Evolutionary conservation across 176 grass and related monocot genomes (phyloP).

Genomic region (Triticum timopheevii): DNA sequence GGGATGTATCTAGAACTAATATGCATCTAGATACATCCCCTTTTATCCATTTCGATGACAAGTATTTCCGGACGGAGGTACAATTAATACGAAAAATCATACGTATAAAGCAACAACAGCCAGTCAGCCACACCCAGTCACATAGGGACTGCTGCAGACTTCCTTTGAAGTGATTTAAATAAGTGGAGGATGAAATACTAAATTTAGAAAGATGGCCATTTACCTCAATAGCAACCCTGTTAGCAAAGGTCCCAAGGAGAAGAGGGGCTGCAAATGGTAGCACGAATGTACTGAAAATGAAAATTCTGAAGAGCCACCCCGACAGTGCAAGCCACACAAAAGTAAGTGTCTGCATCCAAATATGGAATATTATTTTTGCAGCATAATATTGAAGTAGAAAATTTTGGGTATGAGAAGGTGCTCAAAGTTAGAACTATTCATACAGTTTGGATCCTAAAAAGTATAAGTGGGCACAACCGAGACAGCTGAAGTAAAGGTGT

Average conservation of each 20-base stretch:
- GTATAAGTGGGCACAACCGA: not conserved
- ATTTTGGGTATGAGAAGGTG: not conserved
- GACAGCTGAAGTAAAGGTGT: not conserved
- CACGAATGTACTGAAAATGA: constrained; percentile 75
- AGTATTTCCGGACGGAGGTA: not conserved
- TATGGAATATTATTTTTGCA: not conserved
- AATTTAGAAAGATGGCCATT: not conserved
- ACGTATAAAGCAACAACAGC: constrained; percentile 6
- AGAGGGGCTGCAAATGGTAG: constrained; percentile 82
- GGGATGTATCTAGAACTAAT: too few relatives aligned
- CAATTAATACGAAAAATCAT: not conserved
- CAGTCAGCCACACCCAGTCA: not conserved
- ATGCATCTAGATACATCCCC: too few relatives aligned
- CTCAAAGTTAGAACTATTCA: not conserved
- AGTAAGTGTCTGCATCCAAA: constrained; percentile 68
- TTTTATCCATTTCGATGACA: too few relatives aligned
- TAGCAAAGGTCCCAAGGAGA: constrained; percentile 86
- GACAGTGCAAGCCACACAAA: constrained; percentile 85
- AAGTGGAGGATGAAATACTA: not conserved
- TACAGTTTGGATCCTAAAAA: not conserved
- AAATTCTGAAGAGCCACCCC: constrained; percentile 94
- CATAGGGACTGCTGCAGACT: not conserved
- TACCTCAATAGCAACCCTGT: constrained; percentile 86
- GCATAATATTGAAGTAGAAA: not conserved
- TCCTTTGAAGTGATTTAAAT: not conserved